Evolutionary conservation across 2,329 filamentous ascomycete genomes (phyloP).

Genomic region (Cucurbitaria berberidis): DNA sequence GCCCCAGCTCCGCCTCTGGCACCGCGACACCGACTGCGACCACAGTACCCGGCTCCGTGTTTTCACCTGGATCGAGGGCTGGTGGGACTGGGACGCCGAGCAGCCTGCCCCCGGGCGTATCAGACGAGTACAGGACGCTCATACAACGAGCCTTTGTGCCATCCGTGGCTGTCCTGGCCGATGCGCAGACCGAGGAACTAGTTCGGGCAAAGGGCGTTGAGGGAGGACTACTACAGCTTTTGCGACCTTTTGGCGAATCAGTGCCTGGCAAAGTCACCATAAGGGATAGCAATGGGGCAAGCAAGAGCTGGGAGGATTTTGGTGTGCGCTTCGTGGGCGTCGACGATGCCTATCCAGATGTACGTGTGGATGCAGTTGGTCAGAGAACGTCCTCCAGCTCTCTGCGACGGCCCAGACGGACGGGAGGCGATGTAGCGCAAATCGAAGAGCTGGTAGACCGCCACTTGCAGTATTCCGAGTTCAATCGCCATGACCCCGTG

Average conservation of each 20-base stretch:
- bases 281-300: constrained; percentile 85
- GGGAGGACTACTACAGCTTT: constrained; percentile 79
- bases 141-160: constrained; percentile 88
- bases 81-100: constrained; percentile 50
- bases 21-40: constrained; percentile 51
- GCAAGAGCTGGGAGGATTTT: constrained; percentile 86
- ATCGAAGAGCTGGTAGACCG: constrained; percentile 82
- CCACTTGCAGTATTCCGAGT: constrained; percentile 78
- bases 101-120: constrained; percentile 49
- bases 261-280: constrained; percentile 88
- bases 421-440: constrained; percentile 64
- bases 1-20: constrained; percentile 51
- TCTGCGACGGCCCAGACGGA: constrained; percentile 46
- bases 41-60: constrained; percentile 48
- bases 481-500: constrained; percentile 47
- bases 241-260: constrained; percentile 89
- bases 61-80: constrained; percentile 50
- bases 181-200: constrained; percentile 81
- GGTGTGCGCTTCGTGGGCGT: constrained; percentile 83
- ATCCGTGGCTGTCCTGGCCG: constrained; percentile 86
- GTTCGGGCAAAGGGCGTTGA: constrained; percentile 83
- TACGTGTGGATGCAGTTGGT: constrained; percentile 33
- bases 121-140: constrained; percentile 66
- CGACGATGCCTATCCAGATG: constrained; percentile 58
- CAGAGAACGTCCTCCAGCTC: constrained; percentile 35